phyloP scores from a whole-genome alignment of 768 basidiomycete genomes.

The Leucocoprinus leucothites region DNA sequence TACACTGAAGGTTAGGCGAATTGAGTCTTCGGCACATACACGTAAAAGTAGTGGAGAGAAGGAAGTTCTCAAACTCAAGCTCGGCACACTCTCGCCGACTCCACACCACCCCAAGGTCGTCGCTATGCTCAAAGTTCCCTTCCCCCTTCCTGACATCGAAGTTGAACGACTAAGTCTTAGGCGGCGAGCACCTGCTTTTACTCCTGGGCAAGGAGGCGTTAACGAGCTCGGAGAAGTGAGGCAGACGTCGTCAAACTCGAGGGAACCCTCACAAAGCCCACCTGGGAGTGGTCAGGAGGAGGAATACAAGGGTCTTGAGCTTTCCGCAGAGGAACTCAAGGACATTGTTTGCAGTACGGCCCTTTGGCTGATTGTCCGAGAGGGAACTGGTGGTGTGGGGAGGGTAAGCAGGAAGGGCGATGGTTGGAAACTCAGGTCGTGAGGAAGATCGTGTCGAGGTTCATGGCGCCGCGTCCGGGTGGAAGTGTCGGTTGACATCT shows the following conservation, averaged over 20 bases:
- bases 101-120: constrained; percentile 97
- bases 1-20: constrained; percentile 62
- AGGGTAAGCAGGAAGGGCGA: constrained; percentile 75
- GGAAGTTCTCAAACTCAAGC: constrained; percentile 51
- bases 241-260: constrained; percentile 16
- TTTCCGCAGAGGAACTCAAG: constrained; percentile 92
- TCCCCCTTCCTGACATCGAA: constrained; percentile 80
- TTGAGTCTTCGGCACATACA: constrained; percentile 18
- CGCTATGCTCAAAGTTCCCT: constrained; percentile 86
- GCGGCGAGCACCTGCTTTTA: constrained; percentile 31
- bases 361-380: constrained; percentile 88
- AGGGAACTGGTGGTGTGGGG: constrained; percentile 90
- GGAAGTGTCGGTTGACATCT: background rate
- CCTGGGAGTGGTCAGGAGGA: constrained; percentile 14
- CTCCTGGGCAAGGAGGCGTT: constrained; percentile 18
- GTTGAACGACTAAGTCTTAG: constrained; percentile 57
- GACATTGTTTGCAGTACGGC: constrained; percentile 86
- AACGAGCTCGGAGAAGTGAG: constrained; percentile 3
- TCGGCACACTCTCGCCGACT: constrained; percentile 85
- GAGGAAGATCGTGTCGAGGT: constrained; percentile 4
- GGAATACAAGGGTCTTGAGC: constrained; percentile 44
- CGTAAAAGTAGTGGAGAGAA: constrained; percentile 13
- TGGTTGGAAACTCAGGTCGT: constrained; percentile 73
- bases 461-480: background rate
- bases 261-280: constrained; percentile 1